Base-by-base conservation (phyloP, 2,329 filamentous ascomycete genomes). In the Epichloe hybrida region DNA sequence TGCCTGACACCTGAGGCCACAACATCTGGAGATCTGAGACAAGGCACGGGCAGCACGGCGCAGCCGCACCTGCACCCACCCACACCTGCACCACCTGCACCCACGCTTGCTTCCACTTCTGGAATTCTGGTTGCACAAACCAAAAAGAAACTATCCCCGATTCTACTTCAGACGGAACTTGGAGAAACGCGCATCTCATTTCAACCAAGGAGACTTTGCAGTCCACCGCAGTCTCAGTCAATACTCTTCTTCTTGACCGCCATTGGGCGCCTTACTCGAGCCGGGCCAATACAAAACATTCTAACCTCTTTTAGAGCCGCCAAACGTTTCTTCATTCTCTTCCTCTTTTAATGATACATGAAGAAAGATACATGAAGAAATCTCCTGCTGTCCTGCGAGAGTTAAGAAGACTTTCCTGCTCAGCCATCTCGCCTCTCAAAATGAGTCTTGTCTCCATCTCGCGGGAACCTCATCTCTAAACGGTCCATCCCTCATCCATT, bases 401-500 rank as follows among this genome's bases (percentile, higher is more conserved):
- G 4, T 9, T 1, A 31, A 1, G 8, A 4, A 31, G 27, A 31
- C 27, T n/a, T 38, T 38, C 15, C 36, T 11, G 1, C 36, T n/a
- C 13, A 3, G 5, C 15, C 9, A 37, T 43, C 11, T 21, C 46
- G n/a, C 9, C 11, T 36, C 51, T 39, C 49, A 53, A 21, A 47
- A 42, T 23, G 50, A 37, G 40, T 52, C 45, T 21, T 34, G 50
- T 17, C 57, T 55, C 56, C 60, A 56, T 21, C 50, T 53, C 47
- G 54, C 53, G 20, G 54, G 56, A 39, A 55, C 27, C 37, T 53
- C 60, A 23, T 66, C 64, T 48, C 61, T 66, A 50, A 72, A 75
- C n/a, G 61, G 67, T 5, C 69, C 72, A 17, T 66, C 69, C 37
- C 75, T 65, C 53, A 88, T 76, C 80, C 85, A 94, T 67, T 96